Conservation (phyloP, 1,139 yeast species). For the Debaryomycetaceae sp. region DNA sequence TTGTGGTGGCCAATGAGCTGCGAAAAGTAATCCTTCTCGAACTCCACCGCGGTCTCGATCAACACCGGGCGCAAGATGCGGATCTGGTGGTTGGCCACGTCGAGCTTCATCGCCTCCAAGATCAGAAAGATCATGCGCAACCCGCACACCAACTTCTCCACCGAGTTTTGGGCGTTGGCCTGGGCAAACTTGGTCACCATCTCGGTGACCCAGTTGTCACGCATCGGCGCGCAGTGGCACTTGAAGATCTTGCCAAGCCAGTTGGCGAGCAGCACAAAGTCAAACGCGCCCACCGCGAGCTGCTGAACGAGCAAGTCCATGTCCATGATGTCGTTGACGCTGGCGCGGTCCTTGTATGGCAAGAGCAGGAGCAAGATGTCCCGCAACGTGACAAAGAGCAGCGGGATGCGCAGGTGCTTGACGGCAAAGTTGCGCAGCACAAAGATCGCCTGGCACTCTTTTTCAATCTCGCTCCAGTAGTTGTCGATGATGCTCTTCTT, state of each 20-base stretch:
- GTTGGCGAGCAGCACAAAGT: conserved; percentile 61
- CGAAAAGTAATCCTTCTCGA: conserved; percentile 82
- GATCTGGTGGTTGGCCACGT: conserved; percentile 92
- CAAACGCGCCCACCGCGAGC: conserved; percentile 61
- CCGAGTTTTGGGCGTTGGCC: conserved; percentile 54
- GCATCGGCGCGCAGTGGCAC: conserved; percentile 92
- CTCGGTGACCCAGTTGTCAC: conserved; percentile 85
- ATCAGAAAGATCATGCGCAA: conserved; percentile 76
- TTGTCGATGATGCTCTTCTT: conserved; percentile 72
- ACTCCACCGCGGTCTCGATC: conserved; percentile 85
- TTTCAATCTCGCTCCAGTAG: conserved; percentile 76
- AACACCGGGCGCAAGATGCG: conserved; percentile 79
- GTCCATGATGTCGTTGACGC: conserved; percentile 73
- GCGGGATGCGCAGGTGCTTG: conserved; percentile 52
- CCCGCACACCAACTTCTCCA: conserved; percentile 65
- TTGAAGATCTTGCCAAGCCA: conserved; percentile 73
- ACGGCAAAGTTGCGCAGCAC: conserved; percentile 15
- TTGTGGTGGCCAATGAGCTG: conserved; percentile 66
- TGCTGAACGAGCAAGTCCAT: conserved; percentile 76
- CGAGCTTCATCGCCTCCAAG: conserved; percentile 93
- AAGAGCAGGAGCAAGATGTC: conserved; percentile 72
- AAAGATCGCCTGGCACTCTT: conserved; percentile 51
- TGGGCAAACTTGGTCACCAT: conserved; percentile 68
- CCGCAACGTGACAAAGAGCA: conserved; percentile 68
- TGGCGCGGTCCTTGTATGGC: conserved; percentile 71